Base-by-base conservation (phyloP, 2,329 filamentous ascomycete genomes). In the Fusarium sp. region DNA sequence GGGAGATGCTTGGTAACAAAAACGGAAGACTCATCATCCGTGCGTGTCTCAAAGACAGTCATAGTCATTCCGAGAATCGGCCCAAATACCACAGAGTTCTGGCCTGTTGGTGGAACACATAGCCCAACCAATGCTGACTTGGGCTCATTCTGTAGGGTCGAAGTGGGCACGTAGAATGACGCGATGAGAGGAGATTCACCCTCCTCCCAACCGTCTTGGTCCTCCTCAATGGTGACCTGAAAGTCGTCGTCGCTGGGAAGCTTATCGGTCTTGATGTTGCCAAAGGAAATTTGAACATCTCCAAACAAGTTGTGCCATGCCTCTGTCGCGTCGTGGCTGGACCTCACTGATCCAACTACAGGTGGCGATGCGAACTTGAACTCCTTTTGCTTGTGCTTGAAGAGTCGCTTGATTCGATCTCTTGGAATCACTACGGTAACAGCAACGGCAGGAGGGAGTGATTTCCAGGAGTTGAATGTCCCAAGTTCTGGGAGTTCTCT, bases 221-320 rank as follows among this genome's bases (percentile, higher is more conserved):
- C 82, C 15, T 80, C 75, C 6, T 77, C 66, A 3, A 85, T 62
- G 0, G 65, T 58, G 18, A 83, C 56, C 7, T 71, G 60, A n/a
- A 79, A 81, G 4, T 75, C 71, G n/a, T 80, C 78, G 7, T 72
- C 65, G 2, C 77, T 66, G 6, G 65, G 65, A 6, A 70, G 31
- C 0, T 79, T 78, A 2, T 47, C 57, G 0, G 72, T 66, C 50
- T 72, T 72, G 12, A 83, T 58, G 0, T 72, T 76, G 13, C 84
- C 85, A 68, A 85, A 85, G 6, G 73, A 60, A 31, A 85, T 66
- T 1, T 86, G 84, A 12, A 83, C 75, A 59, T 81, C 77, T 4
- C 77, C 71, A 68, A 82, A 86, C 13, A 79, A 66, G 63, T 79
- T 80, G 30, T 78, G 74, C 77, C 78, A 82, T 46, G 73, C 64